Base-by-base conservation (phyloP, 306 rosid species). In the Styphnolobium japonicum region DNA sequence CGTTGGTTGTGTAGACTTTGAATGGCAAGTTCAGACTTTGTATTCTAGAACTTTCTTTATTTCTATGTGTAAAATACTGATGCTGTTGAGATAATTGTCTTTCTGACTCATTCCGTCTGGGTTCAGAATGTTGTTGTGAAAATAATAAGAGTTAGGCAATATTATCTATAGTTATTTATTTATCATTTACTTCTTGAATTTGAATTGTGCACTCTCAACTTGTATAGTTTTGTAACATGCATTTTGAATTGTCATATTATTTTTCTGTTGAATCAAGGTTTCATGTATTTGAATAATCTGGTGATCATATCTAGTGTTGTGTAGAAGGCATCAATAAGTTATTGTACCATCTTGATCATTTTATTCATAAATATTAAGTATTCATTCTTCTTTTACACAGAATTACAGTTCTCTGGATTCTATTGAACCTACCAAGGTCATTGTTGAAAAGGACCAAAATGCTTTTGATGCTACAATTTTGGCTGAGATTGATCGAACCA, bases 401-500 rank as follows among this genome's bases (percentile, higher is more conserved):
- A 94, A 79, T 60, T 90, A 89, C 86, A 60, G 87, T 75, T 90
- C 97, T 74, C 40, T 92, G 80, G 96, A 92, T 75, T 90, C 94
- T 58, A 10, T 46, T 40, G 96, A 94, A 69, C 96, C 93, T 72
- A 84, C 86, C 67, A 89, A 89, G 80, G 85, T 81, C 76, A 51
- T 75, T 68, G 73, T 48, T 49, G 92, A 89, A 85, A 89, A 84
- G 85, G 94, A 89, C 52, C 90, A 3, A 33, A 84, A 75, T 73
- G 84, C 78, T 58, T 66, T 67, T 77, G 89, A 83, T 70, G 80
- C 89, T 34, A 12, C 85, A 67, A 82, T 92, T 49, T 65, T 88
- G 81, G 82, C 93, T 63, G 92, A 92, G 90, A 94, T 94, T 83
- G 97, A 92, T 84, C 89, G 33, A 58, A 88, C 92, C 19, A 65